Conservation (phyloP, 108 stramenopile species). For the Skeletonema potamos region DNA sequence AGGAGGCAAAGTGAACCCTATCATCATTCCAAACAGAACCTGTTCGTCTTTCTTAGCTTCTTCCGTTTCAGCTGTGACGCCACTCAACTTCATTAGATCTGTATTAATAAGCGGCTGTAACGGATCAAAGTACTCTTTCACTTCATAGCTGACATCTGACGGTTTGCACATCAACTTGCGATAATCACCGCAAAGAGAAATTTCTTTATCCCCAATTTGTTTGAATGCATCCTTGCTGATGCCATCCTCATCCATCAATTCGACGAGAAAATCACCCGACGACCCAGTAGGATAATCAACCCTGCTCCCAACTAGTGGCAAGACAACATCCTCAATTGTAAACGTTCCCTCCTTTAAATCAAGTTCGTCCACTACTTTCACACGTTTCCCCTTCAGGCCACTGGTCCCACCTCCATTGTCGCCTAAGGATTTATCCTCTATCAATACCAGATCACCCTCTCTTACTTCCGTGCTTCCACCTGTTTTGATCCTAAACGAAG, state of each 20-base stretch:
- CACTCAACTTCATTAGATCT: constrained; percentile 76
- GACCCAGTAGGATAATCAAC: constrained; percentile 59
- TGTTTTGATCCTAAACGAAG: constrained; percentile 62
- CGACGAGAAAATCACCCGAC: constrained; percentile 49
- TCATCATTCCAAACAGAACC: constrained; percentile 65
- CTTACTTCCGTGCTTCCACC: constrained; percentile 49
- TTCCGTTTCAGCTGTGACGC: constrained; percentile 10
- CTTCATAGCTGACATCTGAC: constrained; percentile 61
- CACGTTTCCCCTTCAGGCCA: constrained; percentile 52
- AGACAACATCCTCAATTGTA: constrained; percentile 77
- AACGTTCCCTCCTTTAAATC: constrained; percentile 60
- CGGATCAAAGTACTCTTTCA: constrained; percentile 72
- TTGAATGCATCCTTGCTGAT: constrained; percentile 48
- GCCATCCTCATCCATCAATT: constrained; percentile 54
- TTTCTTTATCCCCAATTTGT: constrained; percentile 58
- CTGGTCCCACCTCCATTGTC: constrained; percentile 43
- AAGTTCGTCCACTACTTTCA: constrained; percentile 60
- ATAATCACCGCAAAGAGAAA: constrained; percentile 77
- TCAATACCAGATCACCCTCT: constrained; percentile 71
- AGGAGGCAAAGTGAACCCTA: constrained; percentile 88
- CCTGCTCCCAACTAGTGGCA: constrained; percentile 83
- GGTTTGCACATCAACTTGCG: constrained; percentile 78
- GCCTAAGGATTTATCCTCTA: constrained; percentile 41
- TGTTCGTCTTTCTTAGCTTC: constrained; percentile 8
- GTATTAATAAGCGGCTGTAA: constrained; percentile 79